These are phyloP conservation scores for Xylaria sp. DNA, from an alignment of 2,329 filamentous ascomycete genomes.

Conservation along the genomic window DNA sequence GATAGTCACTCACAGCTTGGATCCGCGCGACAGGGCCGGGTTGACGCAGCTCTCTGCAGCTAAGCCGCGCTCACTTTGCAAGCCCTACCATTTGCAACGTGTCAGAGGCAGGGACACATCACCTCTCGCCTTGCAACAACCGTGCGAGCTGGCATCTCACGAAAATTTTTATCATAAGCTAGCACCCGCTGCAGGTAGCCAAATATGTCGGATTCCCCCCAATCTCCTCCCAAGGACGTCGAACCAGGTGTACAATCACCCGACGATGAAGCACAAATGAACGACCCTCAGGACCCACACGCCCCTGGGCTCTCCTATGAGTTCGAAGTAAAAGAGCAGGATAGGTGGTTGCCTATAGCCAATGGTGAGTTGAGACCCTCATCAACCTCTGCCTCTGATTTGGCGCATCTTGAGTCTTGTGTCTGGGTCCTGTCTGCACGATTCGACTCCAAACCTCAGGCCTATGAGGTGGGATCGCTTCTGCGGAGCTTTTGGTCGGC, in stretches of 20 bases:
- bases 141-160: conserved; percentile 67
- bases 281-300: conserved; percentile 83
- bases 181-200: conserved; percentile 74
- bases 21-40: conserved; percentile 54
- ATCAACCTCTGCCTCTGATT: conserved; percentile 57
- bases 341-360: conserved; percentile 99
- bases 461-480: conserved; percentile 61
- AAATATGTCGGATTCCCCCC: conserved; percentile 89
- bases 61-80: conserved; percentile 61
- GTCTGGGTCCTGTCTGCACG: conserved; percentile 49
- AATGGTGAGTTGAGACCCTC: conserved; percentile 84
- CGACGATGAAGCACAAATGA: conserved; percentile 95
- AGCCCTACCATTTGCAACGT: conserved; percentile 69
- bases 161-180: conserved; percentile 67
- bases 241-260: conserved; percentile 92
- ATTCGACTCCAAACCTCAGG: conserved; percentile 40
- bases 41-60: conserved; percentile 66
- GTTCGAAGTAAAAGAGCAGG: conserved; percentile 99
- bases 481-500: conserved; percentile 53
- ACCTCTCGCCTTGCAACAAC: conserved; percentile 58
- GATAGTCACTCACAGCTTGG: conserved; percentile 47
- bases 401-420: conserved; percentile 59
- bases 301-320: conserved; percentile 81
- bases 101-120: conserved; percentile 68
- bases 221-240: conserved; percentile 94